Evolutionary conservation across 2,329 filamentous ascomycete genomes (phyloP).

Genomic region (Leptographium lundbergii): DNA sequence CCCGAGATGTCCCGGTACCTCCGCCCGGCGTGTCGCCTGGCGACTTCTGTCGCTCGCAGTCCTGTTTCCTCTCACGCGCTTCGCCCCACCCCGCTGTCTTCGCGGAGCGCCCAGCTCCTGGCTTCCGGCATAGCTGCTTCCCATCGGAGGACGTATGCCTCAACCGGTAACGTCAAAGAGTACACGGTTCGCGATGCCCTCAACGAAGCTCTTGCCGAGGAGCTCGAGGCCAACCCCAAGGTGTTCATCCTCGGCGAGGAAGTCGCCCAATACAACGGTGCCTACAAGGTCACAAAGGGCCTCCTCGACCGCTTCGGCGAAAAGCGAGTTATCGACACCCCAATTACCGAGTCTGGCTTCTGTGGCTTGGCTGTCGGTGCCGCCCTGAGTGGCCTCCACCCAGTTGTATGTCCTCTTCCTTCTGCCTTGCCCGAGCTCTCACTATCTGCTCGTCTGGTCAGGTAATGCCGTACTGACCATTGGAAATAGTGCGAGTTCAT

Average conservation of each 20-base stretch:
- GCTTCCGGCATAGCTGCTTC: slow-evolving; percentile 2
- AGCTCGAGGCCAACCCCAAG: slow-evolving; percentile 88
- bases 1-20: slow-evolving; percentile 31
- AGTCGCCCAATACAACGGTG: slow-evolving; percentile 98
- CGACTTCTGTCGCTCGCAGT: slow-evolving; percentile 19
- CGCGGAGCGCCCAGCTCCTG: slow-evolving; percentile 15
- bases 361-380: slow-evolving; percentile 86
- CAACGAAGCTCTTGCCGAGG: slow-evolving; percentile 95
- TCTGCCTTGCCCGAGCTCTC: not conserved
- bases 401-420: slow-evolving; percentile 56
- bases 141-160: slow-evolving; percentile 45
- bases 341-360: slow-evolving; percentile 97
- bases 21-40: slow-evolving; percentile 30
- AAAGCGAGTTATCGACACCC: slow-evolving; percentile 93
- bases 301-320: slow-evolving; percentile 94
- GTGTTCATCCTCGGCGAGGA: slow-evolving; percentile 96
- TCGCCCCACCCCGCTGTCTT: not conserved
- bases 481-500: slow-evolving; percentile 83
- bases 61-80: slow-evolving; percentile 4
- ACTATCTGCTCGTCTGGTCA: not conserved
- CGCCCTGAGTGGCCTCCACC: slow-evolving; percentile 86
- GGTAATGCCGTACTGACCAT: not conserved
- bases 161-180: slow-evolving; percentile 59
- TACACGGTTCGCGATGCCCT: slow-evolving; percentile 95
- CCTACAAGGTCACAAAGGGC: slow-evolving; percentile 99